Percentiles rank a stretch among this genome's conserved stretches.
Conservation (phyloP, 345 rosid genomes). For the Hibiscus tridactylites region DNA sequence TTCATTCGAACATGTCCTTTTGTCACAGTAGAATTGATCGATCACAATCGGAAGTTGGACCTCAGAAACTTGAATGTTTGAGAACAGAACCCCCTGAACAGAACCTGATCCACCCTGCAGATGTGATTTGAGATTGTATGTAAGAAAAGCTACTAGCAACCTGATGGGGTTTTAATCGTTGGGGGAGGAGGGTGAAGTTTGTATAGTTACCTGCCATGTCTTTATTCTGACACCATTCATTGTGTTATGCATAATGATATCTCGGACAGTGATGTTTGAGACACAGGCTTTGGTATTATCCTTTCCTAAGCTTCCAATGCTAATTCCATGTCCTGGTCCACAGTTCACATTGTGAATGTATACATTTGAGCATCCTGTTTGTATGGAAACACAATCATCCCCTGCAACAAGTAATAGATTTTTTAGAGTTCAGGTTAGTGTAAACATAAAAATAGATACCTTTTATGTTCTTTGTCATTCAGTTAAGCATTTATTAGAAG, state of each 20-base stretch:
- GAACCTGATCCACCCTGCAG: slow-evolving; percentile 96
- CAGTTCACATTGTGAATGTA: slow-evolving; percentile 82
- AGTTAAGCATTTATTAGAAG: neutral
- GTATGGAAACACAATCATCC: slow-evolving; percentile 91
- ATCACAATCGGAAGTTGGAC: slow-evolving; percentile 90
- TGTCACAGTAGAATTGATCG: slow-evolving; percentile 92
- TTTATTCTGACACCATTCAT: slow-evolving; percentile 95
- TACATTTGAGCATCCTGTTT: slow-evolving; percentile 90
- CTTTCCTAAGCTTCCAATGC: slow-evolving; percentile 92
- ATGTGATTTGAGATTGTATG: slow-evolving; percentile 10
- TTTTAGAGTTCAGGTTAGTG: slow-evolving; percentile 9
- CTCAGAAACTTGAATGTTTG: slow-evolving; percentile 87
- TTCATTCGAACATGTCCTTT: slow-evolving; percentile 64
- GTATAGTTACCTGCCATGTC: slow-evolving; percentile 83
- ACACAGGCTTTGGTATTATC: slow-evolving; percentile 87
- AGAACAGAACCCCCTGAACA: slow-evolving; percentile 82
- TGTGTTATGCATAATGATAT: slow-evolving; percentile 74
- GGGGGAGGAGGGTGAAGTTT: slow-evolving; percentile 5
- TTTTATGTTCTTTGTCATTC: slow-evolving; percentile 6
- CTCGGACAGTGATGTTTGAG: slow-evolving; percentile 82
- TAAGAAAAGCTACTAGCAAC: slow-evolving; percentile 8
- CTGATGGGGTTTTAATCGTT: neutral
- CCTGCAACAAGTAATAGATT: slow-evolving; percentile 48
- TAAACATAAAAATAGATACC: neutral
- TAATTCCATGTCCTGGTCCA: slow-evolving; percentile 98